Conservation (phyloP, 495 filamentous ascomycete genomes). For the Barbatosphaeria neglecta region DNA sequence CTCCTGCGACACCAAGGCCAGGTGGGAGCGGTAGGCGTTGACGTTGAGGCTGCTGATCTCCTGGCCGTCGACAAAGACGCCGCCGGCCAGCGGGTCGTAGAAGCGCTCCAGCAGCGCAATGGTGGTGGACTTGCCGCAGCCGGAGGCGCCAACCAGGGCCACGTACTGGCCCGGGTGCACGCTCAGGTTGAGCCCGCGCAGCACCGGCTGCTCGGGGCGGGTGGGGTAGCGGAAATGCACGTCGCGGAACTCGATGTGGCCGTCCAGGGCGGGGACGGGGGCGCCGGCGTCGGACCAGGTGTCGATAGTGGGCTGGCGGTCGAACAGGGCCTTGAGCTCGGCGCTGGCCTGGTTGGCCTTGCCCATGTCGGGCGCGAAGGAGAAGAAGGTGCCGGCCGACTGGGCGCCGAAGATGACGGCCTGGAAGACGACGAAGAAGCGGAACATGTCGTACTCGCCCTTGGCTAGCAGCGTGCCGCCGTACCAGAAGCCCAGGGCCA, state of each 20-base stretch:
- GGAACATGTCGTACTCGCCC: conserved; percentile 57
- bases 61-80: conserved; percentile 43
- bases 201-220: conserved; percentile 44
- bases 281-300: conserved; percentile 68
- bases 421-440: conserved; percentile 78
- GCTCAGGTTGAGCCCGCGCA: conserved; percentile 40
- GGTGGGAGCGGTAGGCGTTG: conserved; percentile 40
- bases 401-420: conserved; percentile 27
- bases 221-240: conserved; percentile 54
- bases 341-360: conserved; percentile 22
- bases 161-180: conserved; percentile 58
- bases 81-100: conserved; percentile 49
- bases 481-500: conserved; percentile 74
- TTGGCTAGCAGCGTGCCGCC: conserved; percentile 69
- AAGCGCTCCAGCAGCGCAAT: conserved; percentile 58
- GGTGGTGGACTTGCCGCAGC: conserved; percentile 69
- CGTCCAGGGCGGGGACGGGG: conserved; percentile 37
- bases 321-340: conserved; percentile 27
- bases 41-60: conserved; percentile 39
- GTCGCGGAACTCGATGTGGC: conserved; percentile 45
- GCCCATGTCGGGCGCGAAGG: conserved; percentile 27
- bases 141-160: conserved; percentile 61
- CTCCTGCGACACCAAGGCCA: conserved; percentile 58
- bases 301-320: conserved; percentile 22
- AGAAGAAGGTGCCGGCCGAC: conserved; percentile 27